Evolutionary conservation across 2,329 filamentous ascomycete species (phyloP), one percentile per base, ranked within the genome.

Genomic region (Epichloe uncinata): DNA sequence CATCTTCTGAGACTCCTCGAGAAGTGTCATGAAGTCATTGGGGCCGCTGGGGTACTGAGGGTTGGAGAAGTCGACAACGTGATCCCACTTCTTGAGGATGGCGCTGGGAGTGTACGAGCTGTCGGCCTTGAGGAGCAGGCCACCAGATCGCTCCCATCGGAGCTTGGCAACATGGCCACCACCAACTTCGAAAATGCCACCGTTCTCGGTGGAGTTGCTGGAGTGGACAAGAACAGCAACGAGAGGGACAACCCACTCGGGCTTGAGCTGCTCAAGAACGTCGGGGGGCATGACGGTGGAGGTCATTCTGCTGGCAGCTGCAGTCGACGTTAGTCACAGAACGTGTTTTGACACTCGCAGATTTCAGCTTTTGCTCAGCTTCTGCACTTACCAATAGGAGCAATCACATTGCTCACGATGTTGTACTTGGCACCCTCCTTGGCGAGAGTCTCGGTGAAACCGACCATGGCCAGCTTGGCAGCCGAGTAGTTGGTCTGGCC

Each of bases 371-470:
- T 9, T 30, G 22, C 22, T 7, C 22, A 2, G 22, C 26, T 30
- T 30, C 3, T 30, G 50, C n/a, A 55, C 68, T 51, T 65, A 71
- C 68, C 69, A 63, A 96, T 90, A 48, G 93, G 93, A 16, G 93
- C 89, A 71, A 98, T 94, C 60, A 87, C 87, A 69, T 98, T 98
- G 74, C 77, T 81, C 61, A 95, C 72, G 59, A 98, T 97, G 77
- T 97, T 97, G 75, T 98, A 98, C 73, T 97, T 97, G 65, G 80
- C 75, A 57, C 93, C 93, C 74, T 98, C 93, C 77, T 97, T 97
- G 53, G 93, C 93, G 55, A 98, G 78, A 4, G 93, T 96, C 77
- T 98, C 91, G 38, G 90, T 96, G 74, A 97, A 97, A 58, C 91
- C 93, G 54, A 98, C 89, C 73, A 95, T 82, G 56, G 87, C 86